Conservation (phyloP, 345 rosid genomes). For the Salix brachista region DNA sequence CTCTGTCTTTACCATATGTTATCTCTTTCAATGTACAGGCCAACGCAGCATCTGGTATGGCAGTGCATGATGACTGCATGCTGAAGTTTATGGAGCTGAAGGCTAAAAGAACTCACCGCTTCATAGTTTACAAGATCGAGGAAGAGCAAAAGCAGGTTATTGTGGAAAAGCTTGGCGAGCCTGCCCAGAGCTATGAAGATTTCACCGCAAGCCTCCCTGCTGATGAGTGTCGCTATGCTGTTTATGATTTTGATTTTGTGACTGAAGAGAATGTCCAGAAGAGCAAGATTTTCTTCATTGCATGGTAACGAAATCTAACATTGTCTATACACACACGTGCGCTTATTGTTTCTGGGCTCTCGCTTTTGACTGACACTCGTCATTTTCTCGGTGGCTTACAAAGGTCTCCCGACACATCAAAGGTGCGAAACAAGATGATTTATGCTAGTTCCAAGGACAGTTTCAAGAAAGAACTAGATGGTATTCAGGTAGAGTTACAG, state of each 20-base stretch:
- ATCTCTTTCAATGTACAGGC: conserved; percentile 8
- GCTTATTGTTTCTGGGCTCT: neutral
- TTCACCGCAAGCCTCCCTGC: conserved; percentile 35
- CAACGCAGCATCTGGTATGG: conserved; percentile 39
- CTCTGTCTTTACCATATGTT: neutral
- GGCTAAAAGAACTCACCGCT: conserved; percentile 35
- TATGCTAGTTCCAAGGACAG: conserved; percentile 40
- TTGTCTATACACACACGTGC: too few species aligned
- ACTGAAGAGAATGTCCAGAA: conserved; percentile 36
- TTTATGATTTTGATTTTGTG: conserved; percentile 37
- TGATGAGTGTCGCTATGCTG: conserved; percentile 35
- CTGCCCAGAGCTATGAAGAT: conserved; percentile 32
- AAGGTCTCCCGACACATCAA: conserved; percentile 37
- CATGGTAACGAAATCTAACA: conserved; percentile 18
- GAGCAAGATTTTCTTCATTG: conserved; percentile 37
- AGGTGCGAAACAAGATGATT: conserved; percentile 40
- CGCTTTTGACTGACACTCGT: neutral
- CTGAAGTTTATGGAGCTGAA: conserved; percentile 34
- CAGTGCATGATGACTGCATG: conserved; percentile 39
- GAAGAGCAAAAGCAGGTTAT: conserved; percentile 39
- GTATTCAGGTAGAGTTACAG: conserved; percentile 36
- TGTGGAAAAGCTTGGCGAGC: conserved; percentile 40
- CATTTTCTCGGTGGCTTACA: neutral
- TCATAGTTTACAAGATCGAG: conserved; percentile 35
- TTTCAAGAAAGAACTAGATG: conserved; percentile 37